Base-by-base conservation (phyloP, 306 rosid species). In the Dryas drummondii region DNA sequence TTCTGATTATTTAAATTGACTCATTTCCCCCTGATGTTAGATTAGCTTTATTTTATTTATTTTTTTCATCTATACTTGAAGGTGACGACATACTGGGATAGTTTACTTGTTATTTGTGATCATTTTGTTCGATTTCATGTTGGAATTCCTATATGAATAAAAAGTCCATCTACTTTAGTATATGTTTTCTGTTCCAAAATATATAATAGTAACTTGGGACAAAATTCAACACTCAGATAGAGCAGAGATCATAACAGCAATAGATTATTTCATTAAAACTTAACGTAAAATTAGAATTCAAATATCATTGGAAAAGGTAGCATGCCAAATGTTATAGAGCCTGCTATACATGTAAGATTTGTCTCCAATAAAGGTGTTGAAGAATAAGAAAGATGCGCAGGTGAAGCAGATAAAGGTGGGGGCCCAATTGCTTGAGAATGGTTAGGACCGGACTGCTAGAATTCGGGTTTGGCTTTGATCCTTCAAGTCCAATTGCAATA, bases 371-470 rank as follows among this genome's bases (percentile, higher is more conserved):
- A 94, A 92, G 88, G 90, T 94, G 59, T 79, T 91, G 91, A 90
- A 84, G 87, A 94, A 92, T 69, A 94, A 86, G 87, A 88, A 90
- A 83, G 96, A 91, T 45, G 87, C 84, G 0, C 97, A 91, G 42
- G 74, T 92, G 47, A 88, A 57, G 90, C 93, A 88, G 82, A 81
- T 87, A 52, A 88, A 77, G 87, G 83, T 86, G 80, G 99, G 90
- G 84, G 97, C 97, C 11, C 86, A 90, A 77, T 78, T 94, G 87
- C 90, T 90, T 6, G 86, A 87, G 85, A 81, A 88, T 58, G 97
- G 97, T 54, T 96, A 94, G 82, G 88, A 86, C 13, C 94, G 82
- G 75, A 91, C 96, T 58, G 97, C 97, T 77, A 84, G 96, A 80
- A 91, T 89, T 73, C 76, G 93, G 90, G 97, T 91, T 83, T 76